A percentile compares a stretch with the other conserved stretches of the same genome.
Conservation (phyloP, 2,329 filamentous ascomycete genomes). For the Fusarium chuoi region DNA sequence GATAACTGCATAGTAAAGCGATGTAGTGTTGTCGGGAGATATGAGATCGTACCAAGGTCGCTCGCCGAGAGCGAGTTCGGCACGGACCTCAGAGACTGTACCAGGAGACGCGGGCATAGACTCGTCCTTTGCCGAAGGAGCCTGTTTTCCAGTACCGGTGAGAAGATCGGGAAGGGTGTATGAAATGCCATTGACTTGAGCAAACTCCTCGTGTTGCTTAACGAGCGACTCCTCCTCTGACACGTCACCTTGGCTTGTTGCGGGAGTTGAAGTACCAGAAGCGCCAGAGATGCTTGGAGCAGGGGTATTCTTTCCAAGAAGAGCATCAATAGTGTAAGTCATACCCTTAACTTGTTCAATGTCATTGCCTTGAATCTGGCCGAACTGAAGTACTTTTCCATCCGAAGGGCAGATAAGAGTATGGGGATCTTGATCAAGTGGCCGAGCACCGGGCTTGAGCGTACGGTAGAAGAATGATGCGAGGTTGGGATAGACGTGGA, state of each 20-base stretch:
- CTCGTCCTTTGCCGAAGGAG: conserved; percentile 73
- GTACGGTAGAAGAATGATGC: conserved; percentile 97
- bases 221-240: conserved; percentile 72
- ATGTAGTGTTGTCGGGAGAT: conserved; percentile 70
- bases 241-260: conserved; percentile 41
- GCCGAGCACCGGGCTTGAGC: conserved; percentile 87
- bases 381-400: conserved; percentile 90
- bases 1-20: conserved; percentile 92
- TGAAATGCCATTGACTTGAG: conserved; percentile 91
- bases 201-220: conserved; percentile 89
- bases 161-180: conserved; percentile 92
- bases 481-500: conserved; percentile 91
- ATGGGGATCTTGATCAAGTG: conserved; percentile 82
- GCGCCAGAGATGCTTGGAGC: conserved; percentile 62
- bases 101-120: conserved; percentile 70
- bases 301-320: conserved; percentile 77
- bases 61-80: conserved; percentile 80
- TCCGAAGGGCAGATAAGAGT: conserved; percentile 90
- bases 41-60: conserved; percentile 77
- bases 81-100: conserved; percentile 85
- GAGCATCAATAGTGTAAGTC: conserved; percentile 94
- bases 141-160: conserved; percentile 69
- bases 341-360: conserved; percentile 99
- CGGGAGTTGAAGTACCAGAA: conserved; percentile 45
- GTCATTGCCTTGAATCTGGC: conserved; percentile 89